phyloP scores from a whole-genome alignment of 1,139 yeast species.

The Hemisphaericaspora xylanilytica region DNA sequence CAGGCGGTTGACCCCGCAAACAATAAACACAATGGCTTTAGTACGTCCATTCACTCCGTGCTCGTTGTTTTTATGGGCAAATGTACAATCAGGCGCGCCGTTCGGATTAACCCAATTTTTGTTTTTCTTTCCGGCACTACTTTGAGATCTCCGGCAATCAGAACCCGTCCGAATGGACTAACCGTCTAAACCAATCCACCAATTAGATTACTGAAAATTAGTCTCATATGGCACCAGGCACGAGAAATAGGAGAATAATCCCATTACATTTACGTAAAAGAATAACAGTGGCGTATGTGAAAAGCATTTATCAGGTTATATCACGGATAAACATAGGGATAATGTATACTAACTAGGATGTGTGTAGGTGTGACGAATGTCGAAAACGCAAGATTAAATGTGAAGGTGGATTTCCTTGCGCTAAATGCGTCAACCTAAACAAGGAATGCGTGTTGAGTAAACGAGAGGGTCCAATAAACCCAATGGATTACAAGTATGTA shows the following conservation, averaged over 20 bases:
- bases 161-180: no score
- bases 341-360: conserved; percentile 6
- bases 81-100: no score
- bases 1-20: no score
- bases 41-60: no score
- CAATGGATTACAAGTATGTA: conserved; percentile 11
- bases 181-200: no score
- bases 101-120: no score
- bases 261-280: conserved; percentile 16
- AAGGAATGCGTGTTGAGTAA: conserved; percentile 12
- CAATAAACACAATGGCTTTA: no score
- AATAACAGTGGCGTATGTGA: conserved; percentile 16
- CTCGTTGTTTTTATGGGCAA: no score
- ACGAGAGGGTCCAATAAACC: conserved; percentile 9
- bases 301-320: background rate
- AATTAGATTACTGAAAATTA: no score
- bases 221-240: background rate
- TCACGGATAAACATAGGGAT: no score
- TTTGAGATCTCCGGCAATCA: background rate
- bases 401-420: conserved; percentile 19
- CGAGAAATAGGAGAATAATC: conserved; percentile 13
- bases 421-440: conserved; percentile 11
- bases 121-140: background rate
- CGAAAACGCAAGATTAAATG: conserved; percentile 16
- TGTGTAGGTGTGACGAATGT: conserved; percentile 15